Percentiles rank a stretch among this genome's conserved stretches.
Conservation (phyloP, 2,329 filamentous ascomycete genomes). For the Fusarium staphyleae region DNA sequence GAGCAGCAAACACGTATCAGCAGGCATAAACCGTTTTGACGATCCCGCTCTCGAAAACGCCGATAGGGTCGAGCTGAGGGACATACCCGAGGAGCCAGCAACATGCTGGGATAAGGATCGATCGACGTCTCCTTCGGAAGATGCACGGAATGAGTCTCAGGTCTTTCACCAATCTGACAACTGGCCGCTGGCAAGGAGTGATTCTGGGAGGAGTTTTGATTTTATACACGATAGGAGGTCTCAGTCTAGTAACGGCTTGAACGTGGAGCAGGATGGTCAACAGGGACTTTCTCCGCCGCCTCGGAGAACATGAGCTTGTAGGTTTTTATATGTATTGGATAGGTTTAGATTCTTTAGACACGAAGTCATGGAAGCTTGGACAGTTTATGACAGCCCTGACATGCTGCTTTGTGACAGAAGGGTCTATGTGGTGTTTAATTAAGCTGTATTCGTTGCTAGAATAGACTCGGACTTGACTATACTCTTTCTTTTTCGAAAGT, state of each 20-base stretch:
- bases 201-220: conserved; percentile 28
- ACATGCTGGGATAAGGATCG: conserved; percentile 22
- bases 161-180: conserved; percentile 18
- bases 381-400: too few relatives aligned
- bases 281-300: conserved; percentile 38
- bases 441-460: too few relatives aligned
- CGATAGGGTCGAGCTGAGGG: conserved; percentile 29
- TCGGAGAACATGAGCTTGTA: conserved; percentile 20
- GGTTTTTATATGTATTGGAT: conserved; percentile 18
- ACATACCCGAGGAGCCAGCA: conserved; percentile 34
- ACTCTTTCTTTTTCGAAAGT: too few relatives aligned
- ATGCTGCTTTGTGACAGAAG: too few relatives aligned
- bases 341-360: conserved; percentile 9
- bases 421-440: too few relatives aligned
- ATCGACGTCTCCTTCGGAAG: conserved; percentile 2
- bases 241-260: conserved; percentile 33
- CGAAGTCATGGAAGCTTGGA: not conserved
- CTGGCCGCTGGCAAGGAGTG: conserved; percentile 29
- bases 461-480: too few relatives aligned
- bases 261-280: conserved; percentile 31
- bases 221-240: conserved; percentile 13
- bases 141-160: not conserved
- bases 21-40: conserved; percentile 7
- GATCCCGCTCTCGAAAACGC: not conserved
- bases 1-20: conserved; percentile 34